These are phyloP conservation scores for Trichosporon asahii DNA, from an alignment of 1,284 basidiomycete species.

Conservation along the genomic window DNA sequence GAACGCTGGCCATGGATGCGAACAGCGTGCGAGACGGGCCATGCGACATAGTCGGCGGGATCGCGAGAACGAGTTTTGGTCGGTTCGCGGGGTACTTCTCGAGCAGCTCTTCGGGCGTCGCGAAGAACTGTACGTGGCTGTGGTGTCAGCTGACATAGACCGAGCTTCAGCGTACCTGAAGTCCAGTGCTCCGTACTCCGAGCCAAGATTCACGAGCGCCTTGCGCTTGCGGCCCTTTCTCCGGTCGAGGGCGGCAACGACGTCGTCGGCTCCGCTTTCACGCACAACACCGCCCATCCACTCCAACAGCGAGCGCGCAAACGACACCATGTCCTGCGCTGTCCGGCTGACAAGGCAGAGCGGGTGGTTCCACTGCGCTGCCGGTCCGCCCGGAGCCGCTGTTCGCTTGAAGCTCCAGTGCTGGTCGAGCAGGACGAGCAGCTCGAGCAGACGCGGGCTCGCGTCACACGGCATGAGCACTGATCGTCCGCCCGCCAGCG, in stretches of 20 bases:
- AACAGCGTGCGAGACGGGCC: slow-evolving; percentile 86
- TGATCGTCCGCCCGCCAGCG: slow-evolving; percentile 71
- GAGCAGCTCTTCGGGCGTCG: slow-evolving; percentile 72
- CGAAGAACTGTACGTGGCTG: slow-evolving; percentile 86
- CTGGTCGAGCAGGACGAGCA: slow-evolving; percentile 91
- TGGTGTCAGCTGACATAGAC: background rate
- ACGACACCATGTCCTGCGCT: slow-evolving; percentile 88
- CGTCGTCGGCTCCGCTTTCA: slow-evolving; percentile 77
- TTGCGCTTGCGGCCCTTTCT: slow-evolving; percentile 58
- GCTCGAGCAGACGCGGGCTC: slow-evolving; percentile 86
- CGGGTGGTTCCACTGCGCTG: slow-evolving; percentile 56
- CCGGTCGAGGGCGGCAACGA: slow-evolving; percentile 55
- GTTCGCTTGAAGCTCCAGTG: slow-evolving; percentile 85
- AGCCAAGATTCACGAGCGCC: slow-evolving; percentile 27
- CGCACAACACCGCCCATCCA: slow-evolving; percentile 94
- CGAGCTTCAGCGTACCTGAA: slow-evolving; percentile 40
- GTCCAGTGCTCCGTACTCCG: slow-evolving; percentile 48
- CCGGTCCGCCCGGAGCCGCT: slow-evolving; percentile 44
- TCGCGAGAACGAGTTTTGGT: slow-evolving; percentile 89
- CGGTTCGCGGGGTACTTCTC: slow-evolving; percentile 77
- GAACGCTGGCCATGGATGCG: slow-evolving; percentile 71
- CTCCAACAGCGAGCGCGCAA: slow-evolving; percentile 96
- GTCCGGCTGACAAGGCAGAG: slow-evolving; percentile 89
- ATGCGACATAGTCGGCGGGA: slow-evolving; percentile 86
- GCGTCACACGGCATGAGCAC: slow-evolving; percentile 90